Evolutionary conservation across 495 filamentous ascomycete species (phyloP).

Genomic region (Penicillium maclennaniae): DNA sequence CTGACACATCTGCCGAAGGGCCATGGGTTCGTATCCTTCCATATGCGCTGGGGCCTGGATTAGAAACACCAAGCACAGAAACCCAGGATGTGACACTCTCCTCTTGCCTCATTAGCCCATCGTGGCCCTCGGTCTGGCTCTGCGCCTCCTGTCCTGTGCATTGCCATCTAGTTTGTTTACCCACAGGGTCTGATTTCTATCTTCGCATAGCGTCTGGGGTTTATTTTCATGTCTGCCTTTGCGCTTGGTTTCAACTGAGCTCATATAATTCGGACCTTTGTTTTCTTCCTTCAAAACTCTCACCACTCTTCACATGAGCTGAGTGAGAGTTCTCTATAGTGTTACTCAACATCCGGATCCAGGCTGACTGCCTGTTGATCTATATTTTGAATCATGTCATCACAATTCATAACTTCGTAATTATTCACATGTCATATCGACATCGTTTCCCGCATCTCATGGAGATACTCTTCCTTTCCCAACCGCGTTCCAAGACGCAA

Average conservation of each 20-base stretch:
- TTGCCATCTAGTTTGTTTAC: conserved; percentile 24
- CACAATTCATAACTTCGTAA: background rate
- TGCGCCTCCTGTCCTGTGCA: conserved; percentile 5
- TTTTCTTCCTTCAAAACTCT: conserved; percentile 11
- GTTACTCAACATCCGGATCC: background rate
- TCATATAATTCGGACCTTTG: conserved; percentile 7
- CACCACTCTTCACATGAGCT: background rate
- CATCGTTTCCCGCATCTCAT: background rate
- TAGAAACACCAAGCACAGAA: background rate
- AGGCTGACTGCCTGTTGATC: background rate
- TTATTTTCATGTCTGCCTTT: conserved; percentile 12
- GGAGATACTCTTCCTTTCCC: background rate
- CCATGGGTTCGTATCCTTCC: conserved; percentile 13
- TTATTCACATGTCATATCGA: background rate
- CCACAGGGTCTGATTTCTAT: conserved; percentile 31
- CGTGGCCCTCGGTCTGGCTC: conserved; percentile 1
- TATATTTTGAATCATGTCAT: background rate
- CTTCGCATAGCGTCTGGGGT: conserved; percentile 47
- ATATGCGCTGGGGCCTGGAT: conserved; percentile 11
- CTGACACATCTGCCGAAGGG: background rate
- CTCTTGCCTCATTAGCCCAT: background rate
- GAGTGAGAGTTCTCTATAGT: background rate
- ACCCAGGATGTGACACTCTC: background rate
- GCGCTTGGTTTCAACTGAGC: conserved; percentile 4
- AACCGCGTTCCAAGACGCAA: conserved; percentile 13